Conservation (phyloP, 768 basidiomycete genomes). For the Rhodotorula kratochvilovae region DNA sequence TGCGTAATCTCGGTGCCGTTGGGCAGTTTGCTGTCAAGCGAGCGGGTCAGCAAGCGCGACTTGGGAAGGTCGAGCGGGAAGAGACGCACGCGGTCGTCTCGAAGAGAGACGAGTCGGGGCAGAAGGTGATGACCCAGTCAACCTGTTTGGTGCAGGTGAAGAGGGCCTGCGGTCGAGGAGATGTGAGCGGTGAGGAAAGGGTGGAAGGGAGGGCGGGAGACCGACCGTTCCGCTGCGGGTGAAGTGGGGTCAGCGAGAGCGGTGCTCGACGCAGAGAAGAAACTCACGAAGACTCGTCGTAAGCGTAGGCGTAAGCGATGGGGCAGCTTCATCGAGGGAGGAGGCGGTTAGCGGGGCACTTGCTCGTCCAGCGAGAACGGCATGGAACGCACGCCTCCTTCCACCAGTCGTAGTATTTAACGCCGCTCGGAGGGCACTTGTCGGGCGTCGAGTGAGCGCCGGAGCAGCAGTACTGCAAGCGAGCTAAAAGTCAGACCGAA, state of each 20-base stretch:
- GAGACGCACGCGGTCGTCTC: constrained; percentile 4
- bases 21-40: background rate
- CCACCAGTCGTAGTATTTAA: constrained; percentile 22
- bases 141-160: constrained; percentile 16
- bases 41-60: too few species aligned
- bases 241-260: too few species aligned
- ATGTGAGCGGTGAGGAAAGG: background rate
- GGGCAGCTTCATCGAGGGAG: too few species aligned
- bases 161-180: background rate
- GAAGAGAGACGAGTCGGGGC: constrained; percentile 8
- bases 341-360: background rate
- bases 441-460: constrained; percentile 6
- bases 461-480: constrained; percentile 23
- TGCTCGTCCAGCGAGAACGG: background rate
- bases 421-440: constrained; percentile 6
- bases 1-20: constrained; percentile 4
- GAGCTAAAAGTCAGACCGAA: background rate
- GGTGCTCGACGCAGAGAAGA: background rate
- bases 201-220: background rate
- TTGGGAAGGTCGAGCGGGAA: background rate
- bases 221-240: background rate
- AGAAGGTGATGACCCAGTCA: constrained; percentile 18
- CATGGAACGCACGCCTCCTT: constrained; percentile 10
- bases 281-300: constrained; percentile 6
- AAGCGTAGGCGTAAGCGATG: background rate